These are phyloP conservation scores for Vigna hirtella DNA, from an alignment of 306 rosid species.

Conservation along the genomic window DNA sequence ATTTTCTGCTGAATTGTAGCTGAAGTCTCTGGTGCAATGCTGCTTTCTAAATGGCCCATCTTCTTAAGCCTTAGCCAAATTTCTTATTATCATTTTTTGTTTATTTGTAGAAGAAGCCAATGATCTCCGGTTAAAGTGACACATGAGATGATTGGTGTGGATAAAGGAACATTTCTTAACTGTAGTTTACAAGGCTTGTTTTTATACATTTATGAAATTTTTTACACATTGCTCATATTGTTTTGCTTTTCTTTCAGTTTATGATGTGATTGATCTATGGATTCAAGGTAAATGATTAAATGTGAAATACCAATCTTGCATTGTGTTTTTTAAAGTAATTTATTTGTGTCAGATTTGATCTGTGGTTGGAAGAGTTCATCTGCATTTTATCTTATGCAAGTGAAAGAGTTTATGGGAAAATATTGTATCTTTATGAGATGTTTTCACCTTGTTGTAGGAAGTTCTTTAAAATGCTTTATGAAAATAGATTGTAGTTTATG, in stretches of 20 bases:
- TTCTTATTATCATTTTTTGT: constrained; percentile 47
- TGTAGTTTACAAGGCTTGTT: constrained; percentile 55
- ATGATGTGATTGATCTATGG: constrained; percentile 15
- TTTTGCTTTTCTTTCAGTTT: constrained; percentile 8
- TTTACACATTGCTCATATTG: constrained; percentile 35
- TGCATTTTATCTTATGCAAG: background rate
- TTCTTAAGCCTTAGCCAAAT: constrained; percentile 37
- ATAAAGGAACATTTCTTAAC: constrained; percentile 50
- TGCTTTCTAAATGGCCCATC: constrained; percentile 37
- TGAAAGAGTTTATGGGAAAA: background rate
- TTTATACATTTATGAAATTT: constrained; percentile 44
- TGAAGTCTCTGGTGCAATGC: constrained; percentile 48
- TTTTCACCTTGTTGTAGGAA: background rate
- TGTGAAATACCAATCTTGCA: background rate
- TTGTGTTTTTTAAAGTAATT: background rate
- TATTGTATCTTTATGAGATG: background rate
- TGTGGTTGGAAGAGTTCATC: background rate
- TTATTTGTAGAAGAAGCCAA: constrained; percentile 54
- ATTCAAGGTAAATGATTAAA: background rate
- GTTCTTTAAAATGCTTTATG: background rate
- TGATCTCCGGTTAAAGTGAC: constrained; percentile 53
- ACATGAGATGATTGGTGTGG: constrained; percentile 55
- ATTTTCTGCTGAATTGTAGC: constrained; percentile 49
- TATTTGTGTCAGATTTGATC: background rate
- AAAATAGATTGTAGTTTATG: background rate